phyloP scores from a whole-genome alignment of 768 basidiomycete species.

The Leccinum sublutescens region DNA sequence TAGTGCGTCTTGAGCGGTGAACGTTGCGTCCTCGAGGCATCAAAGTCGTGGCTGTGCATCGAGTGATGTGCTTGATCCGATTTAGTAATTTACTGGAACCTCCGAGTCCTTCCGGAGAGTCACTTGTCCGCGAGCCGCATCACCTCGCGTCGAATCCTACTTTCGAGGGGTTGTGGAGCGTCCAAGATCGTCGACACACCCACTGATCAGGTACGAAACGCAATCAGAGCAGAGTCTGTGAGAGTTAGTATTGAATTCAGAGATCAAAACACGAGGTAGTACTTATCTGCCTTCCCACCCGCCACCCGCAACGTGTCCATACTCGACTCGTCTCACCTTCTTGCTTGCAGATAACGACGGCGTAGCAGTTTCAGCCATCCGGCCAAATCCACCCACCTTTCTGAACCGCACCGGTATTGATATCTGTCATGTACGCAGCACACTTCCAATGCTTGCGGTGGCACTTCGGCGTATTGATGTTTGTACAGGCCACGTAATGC shows the following conservation, averaged over 20 bases:
- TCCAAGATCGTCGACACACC: conserved; percentile 6
- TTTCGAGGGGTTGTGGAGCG: neutral
- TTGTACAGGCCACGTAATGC: conserved; percentile 19
- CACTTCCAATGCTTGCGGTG: neutral
- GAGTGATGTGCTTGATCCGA: neutral
- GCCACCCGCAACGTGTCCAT: conserved; percentile 3
- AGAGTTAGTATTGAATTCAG: conserved; percentile 3
- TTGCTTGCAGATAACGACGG: neutral
- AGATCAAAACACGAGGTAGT: conserved; percentile 19
- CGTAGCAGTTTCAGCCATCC: conserved; percentile 6
- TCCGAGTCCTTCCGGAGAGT: neutral
- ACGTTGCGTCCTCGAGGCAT: conserved; percentile 27
- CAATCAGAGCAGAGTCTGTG: neutral
- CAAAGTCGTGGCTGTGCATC: conserved; percentile 18
- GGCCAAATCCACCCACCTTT: neutral
- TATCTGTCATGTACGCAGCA: conserved; percentile 20
- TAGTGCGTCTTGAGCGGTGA: neutral
- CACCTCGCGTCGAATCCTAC: conserved; percentile 11
- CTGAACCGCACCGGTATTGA: neutral
- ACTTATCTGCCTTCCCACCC: neutral
- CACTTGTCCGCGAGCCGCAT: neutral
- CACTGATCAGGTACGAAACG: conserved; percentile 3
- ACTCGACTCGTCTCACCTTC: conserved; percentile 1
- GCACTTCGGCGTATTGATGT: conserved; percentile 5
- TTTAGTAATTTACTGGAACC: neutral